phyloP scores from a whole-genome alignment of 768 basidiomycete species.

The Mycena rebaudengoi region DNA sequence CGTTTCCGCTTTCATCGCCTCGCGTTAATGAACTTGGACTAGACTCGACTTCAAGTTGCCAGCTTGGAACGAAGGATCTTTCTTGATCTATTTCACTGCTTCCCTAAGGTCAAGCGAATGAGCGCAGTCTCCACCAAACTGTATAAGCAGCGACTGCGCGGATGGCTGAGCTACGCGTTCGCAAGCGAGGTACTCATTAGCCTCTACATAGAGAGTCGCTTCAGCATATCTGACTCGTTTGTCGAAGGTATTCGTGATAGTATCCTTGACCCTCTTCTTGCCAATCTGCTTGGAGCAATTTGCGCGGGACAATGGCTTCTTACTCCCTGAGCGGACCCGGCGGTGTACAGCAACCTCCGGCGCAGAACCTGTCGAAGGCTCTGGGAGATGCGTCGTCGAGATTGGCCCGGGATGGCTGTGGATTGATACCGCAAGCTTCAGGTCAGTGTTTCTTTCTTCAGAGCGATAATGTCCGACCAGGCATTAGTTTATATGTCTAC shows the following conservation, averaged over 20 bases:
- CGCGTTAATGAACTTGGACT: too few species aligned
- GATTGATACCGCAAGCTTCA: slow-evolving; percentile 94
- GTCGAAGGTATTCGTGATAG: slow-evolving; percentile 86
- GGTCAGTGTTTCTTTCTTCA: slow-evolving; percentile 52
- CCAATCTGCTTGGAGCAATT: slow-evolving; percentile 90
- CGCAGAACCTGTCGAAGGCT: slow-evolving; percentile 29
- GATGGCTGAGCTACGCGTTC: slow-evolving; percentile 89
- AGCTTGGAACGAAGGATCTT: too few species aligned
- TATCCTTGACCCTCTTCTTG: slow-evolving; percentile 82
- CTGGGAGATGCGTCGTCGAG: slow-evolving; percentile 78
- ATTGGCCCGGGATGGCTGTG: slow-evolving; percentile 85
- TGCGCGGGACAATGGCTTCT: slow-evolving; percentile 86
- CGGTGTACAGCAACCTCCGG: slow-evolving; percentile 54
- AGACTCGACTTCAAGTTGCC: too few species aligned
- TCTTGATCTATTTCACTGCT: too few species aligned
- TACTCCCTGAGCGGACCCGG: slow-evolving; percentile 71
- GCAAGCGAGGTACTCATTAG: slow-evolving; percentile 61
- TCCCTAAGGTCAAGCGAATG: too few species aligned
- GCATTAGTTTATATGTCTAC: slow-evolving; percentile 80
- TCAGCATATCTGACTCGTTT: too few species aligned
- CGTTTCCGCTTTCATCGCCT: too few species aligned
- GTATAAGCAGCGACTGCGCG: slow-evolving; percentile 61
- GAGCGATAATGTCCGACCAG: background rate
- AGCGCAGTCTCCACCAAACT: slow-evolving; percentile 16
- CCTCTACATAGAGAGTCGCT: too few species aligned